phyloP scores from a whole-genome alignment of 805 yeast species.

The Saccharomycopsis capsularis region DNA sequence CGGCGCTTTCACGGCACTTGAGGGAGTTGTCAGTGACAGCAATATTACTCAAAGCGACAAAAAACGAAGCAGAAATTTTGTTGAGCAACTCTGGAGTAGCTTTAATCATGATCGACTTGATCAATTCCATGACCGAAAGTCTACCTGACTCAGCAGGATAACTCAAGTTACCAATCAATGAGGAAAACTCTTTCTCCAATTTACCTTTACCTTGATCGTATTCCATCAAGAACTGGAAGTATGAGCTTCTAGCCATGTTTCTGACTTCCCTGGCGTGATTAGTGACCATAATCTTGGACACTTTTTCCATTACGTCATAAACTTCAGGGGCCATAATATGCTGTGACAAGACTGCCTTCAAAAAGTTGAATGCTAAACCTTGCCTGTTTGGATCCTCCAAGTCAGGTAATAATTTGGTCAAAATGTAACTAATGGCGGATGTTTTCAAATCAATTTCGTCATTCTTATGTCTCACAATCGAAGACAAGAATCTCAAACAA shows the following conservation, averaged over 20 bases:
- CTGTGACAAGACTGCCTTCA: conserved; percentile 69
- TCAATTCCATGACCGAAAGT: conserved; percentile 82
- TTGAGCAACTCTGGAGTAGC: conserved; percentile 52
- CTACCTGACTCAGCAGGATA: conserved; percentile 86
- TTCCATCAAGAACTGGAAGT: conserved; percentile 81
- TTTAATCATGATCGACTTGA: conserved; percentile 62
- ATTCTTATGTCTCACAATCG: conserved; percentile 57
- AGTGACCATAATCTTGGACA: conserved; percentile 81
- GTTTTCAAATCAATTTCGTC: conserved; percentile 60
- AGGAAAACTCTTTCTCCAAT: conserved; percentile 73
- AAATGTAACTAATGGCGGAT: conserved; percentile 62
- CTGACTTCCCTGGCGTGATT: conserved; percentile 78
- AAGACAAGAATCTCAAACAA: conserved; percentile 64
- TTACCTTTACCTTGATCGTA: conserved; percentile 89
- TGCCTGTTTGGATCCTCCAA: conserved; percentile 84
- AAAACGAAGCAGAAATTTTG: conserved; percentile 67
- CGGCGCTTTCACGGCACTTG: conserved; percentile 79
- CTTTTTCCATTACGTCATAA: conserved; percentile 78
- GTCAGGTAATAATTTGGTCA: conserved; percentile 74
- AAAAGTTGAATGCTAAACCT: conserved; percentile 78
- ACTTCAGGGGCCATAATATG: conserved; percentile 79
- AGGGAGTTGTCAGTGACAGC: conserved; percentile 70
- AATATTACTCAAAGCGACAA: conserved; percentile 73
- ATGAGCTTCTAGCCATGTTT: conserved; percentile 76
- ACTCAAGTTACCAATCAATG: conserved; percentile 69